Evolutionary conservation across 805 yeast species (phyloP).

Genomic region (Wickerhamomyces sydowiorum): DNA sequence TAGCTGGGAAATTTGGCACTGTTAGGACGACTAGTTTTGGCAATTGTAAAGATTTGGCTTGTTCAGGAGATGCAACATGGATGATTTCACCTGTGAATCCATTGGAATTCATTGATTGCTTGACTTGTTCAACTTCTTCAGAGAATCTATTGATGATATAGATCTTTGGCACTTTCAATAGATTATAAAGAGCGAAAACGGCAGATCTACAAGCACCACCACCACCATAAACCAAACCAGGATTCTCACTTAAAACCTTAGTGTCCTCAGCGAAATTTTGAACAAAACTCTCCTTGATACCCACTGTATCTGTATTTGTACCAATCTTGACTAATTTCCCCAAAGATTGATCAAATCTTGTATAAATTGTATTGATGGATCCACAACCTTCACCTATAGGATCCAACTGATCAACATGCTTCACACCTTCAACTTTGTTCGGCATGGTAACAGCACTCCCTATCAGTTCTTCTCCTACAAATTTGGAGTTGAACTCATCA

Average conservation of each 20-base stretch:
- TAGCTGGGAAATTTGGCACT: constrained; percentile 20
- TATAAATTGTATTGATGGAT: constrained; percentile 21
- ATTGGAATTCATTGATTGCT: constrained; percentile 12
- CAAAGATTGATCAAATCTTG: constrained; percentile 6
- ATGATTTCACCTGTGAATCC: constrained; percentile 22
- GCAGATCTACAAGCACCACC: constrained; percentile 25
- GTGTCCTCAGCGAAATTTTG: constrained; percentile 17
- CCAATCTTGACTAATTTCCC: constrained; percentile 12
- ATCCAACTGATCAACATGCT: constrained; percentile 16
- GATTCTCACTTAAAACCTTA: constrained; percentile 6
- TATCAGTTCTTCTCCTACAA: constrained; percentile 8
- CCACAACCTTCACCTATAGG: constrained; percentile 21
- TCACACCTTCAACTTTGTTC: constrained; percentile 17
- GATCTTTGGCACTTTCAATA: constrained; percentile 18
- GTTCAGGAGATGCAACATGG: constrained; percentile 16
- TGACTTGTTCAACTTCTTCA: constrained; percentile 14
- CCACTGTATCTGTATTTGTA: constrained; percentile 23
- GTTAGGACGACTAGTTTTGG: constrained; percentile 17
- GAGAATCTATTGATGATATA: constrained; percentile 20
- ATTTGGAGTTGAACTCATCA: constrained; percentile 9
- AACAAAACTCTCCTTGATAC: constrained; percentile 15
- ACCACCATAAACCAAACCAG: constrained; percentile 22
- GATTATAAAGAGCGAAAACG: constrained; percentile 16
- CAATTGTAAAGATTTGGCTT: constrained; percentile 10
- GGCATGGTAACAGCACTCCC: constrained; percentile 23